Base-by-base conservation (phyloP, 371 early-diverging fungal species). In the Rhizopus microsporus region DNA sequence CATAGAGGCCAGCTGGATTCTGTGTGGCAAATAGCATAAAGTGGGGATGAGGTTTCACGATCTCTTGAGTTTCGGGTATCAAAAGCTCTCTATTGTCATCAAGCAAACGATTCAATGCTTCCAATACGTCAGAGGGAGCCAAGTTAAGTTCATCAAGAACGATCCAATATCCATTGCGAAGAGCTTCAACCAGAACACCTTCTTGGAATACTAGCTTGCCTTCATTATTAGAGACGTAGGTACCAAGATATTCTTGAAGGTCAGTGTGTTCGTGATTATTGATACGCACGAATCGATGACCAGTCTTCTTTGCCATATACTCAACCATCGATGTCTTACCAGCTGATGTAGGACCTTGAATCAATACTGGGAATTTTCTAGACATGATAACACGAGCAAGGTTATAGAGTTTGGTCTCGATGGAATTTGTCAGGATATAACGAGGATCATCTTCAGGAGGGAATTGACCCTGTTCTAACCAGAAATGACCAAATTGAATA, bases 211-310 rank as follows among this genome's bases (percentile, higher is more conserved):
- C 93, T 15, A 97, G 81, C 55, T 86, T 81, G 4, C 97, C 96
- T 44, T 90, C 86, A 1, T 74, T 69, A 61, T 90, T 87, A 4
- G 90, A 86, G 0, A 93, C 87, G 67, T 98, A 98, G 0, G 90
- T 88, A 53, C 99, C 99, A 38, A 99, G 78, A 71, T 99, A 99
- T 74, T 99, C 99, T 71, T 97, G 93, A 53, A 98, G 63, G 69
- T 99, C 99, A 2, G 99, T 99, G 72, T 99, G 98, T 75, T 99
- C 99, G 78, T 99, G 99, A 74, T 99, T 99, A 82, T 99, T 99
- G 76, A 99, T 96, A 60, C 99, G 91, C 7, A 99, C 94, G 72
- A 99, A 95, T 15, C 84, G 81, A 77, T 97, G 98, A 8, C 94
- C 93, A 0, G 95, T 93, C 48, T 82, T 73, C 50, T 92, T 90